Base-by-base conservation (phyloP, 352 stramenopile species). In the Phytopythium oedochilum region DNA sequence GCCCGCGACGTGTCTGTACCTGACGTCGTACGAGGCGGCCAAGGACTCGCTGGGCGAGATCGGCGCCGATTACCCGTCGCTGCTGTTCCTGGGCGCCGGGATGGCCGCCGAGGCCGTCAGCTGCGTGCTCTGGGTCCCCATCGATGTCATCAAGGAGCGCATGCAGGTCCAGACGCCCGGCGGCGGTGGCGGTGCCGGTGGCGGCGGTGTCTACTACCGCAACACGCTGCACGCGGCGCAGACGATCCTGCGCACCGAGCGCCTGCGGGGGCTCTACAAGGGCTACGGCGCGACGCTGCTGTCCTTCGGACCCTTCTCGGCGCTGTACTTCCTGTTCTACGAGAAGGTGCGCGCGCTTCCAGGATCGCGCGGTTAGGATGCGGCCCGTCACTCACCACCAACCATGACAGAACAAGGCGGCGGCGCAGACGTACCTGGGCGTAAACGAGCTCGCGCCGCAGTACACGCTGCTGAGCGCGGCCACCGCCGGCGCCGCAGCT, bases 141-240 rank as follows among this genome's bases (percentile, higher is more conserved):
- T 99, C 29, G 97, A 99, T 64, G 96, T 99, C 34, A 86, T 99
- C 32, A 99, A 99, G 64, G 97, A 99, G 72, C 85, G 97, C 55
- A 89, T 99, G 78, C 97, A 99, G 83, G 91, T 99, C 26, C 95
- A 98, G 15, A 57, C 69, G n/a, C 23, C 34, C 44, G 7, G 40
- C n/a, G 10, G 56, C 55, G 32, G 32, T 32, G 29, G 29, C 0
- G 43, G 32, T 8, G 22, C 34, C 0, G 40, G 12, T 2, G 39
- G 42, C 20, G 66, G 73, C 26, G 69, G 70, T 45, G 51, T 82
- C 31, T 94, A 96, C 57, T 99, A 99, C 60, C 88, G 83, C 57
- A 93, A 89, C 35, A 97, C 86, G 38, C 66, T 77, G 36, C 85
- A 99, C 65, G 94, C 94, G 17, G 53, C 98, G 5, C 63, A 78